A percentile compares a stretch with the other conserved stretches of the same genome.
phyloP scores from a whole-genome alignment of 2,329 filamentous ascomycete species.

The Ceratocystis alfenasii region DNA sequence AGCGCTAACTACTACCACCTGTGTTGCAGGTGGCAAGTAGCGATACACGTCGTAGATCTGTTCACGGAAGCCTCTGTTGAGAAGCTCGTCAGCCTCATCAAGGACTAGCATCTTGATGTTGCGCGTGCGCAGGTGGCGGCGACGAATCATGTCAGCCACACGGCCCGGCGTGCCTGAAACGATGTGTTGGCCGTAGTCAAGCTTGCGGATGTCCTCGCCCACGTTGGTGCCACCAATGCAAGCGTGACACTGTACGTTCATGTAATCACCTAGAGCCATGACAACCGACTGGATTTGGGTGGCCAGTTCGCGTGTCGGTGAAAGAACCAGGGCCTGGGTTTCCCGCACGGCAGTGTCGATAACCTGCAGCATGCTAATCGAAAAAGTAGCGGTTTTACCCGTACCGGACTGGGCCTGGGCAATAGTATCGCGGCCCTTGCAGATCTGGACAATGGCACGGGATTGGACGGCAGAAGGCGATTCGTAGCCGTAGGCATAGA shows the following conservation, averaged over 20 bases:
- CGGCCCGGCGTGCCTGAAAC: slow-evolving; percentile 96
- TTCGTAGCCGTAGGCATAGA: slow-evolving; percentile 98
- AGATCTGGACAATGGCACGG: slow-evolving; percentile 95
- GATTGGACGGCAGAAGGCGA: slow-evolving; percentile 96
- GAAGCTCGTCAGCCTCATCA: slow-evolving; percentile 50
- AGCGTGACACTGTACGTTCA: slow-evolving; percentile 98
- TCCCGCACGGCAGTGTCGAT: slow-evolving; percentile 89
- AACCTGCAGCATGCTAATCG: slow-evolving; percentile 89
- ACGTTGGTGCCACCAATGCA: slow-evolving; percentile 98
- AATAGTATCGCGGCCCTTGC: slow-evolving; percentile 97
- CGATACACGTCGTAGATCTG: slow-evolving; percentile 99
- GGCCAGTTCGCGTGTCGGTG: slow-evolving; percentile 88
- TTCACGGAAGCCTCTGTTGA: slow-evolving; percentile 92
- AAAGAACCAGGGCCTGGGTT: slow-evolving; percentile 88
- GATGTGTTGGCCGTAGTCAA: slow-evolving; percentile 95
- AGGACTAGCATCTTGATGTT: slow-evolving; percentile 54
- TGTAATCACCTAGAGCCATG: slow-evolving; percentile 99
- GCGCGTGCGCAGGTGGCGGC: slow-evolving; percentile 45
- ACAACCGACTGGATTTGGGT: slow-evolving; percentile 98
- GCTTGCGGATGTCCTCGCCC: slow-evolving; percentile 92
- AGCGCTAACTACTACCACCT: slow-evolving; percentile 95
- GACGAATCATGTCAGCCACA: slow-evolving; percentile 57
- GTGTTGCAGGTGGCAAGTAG: slow-evolving; percentile 88
- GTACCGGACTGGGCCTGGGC: slow-evolving; percentile 95
- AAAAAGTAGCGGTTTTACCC: slow-evolving; percentile 93